These are phyloP conservation scores for Geotrichum australiense DNA, from an alignment of 1,139 yeast genomes.

Conservation along the genomic window DNA sequence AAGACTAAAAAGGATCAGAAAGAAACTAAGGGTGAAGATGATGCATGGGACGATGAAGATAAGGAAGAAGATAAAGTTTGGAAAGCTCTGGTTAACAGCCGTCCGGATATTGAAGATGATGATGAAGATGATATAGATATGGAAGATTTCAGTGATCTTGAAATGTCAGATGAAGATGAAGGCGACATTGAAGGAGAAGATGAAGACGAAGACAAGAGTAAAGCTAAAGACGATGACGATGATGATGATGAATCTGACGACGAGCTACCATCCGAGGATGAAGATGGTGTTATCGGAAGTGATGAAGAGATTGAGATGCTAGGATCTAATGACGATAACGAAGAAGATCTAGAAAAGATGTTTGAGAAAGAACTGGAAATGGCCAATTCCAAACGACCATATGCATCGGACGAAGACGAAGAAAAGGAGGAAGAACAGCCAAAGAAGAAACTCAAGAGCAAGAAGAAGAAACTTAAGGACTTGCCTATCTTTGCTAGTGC, in stretches of 20 bases:
- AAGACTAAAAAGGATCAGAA: slow-evolving; percentile 45
- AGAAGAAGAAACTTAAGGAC: slow-evolving; percentile 55
- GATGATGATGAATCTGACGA: slow-evolving; percentile 24
- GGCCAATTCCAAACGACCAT: slow-evolving; percentile 14
- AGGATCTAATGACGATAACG: slow-evolving; percentile 21
- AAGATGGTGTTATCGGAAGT: slow-evolving; percentile 30
- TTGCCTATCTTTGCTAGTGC: slow-evolving; percentile 86
- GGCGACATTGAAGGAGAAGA: slow-evolving; percentile 26
- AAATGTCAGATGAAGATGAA: slow-evolving; percentile 31
- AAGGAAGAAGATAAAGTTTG: slow-evolving; percentile 58
- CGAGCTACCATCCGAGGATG: slow-evolving; percentile 29
- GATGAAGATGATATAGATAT: slow-evolving; percentile 26
- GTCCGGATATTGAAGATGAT: slow-evolving; percentile 63
- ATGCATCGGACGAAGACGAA: slow-evolving; percentile 3
- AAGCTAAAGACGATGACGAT: slow-evolving; percentile 30
- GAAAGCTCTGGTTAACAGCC: slow-evolving; percentile 80
- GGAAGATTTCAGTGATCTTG: slow-evolving; percentile 28
- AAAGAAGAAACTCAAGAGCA: slow-evolving; percentile 35
- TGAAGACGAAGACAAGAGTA: slow-evolving; percentile 32
- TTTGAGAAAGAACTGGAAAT: slow-evolving; percentile 16
- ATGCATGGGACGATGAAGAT: slow-evolving; percentile 23
- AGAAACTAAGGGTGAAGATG: slow-evolving; percentile 21
- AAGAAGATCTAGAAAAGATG: slow-evolving; percentile 22
- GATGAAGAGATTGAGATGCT: slow-evolving; percentile 22
- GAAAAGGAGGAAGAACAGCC: slow-evolving; percentile 30